phyloP scores from a whole-genome alignment of 306 rosid species.

The Ormosia emarginata region DNA sequence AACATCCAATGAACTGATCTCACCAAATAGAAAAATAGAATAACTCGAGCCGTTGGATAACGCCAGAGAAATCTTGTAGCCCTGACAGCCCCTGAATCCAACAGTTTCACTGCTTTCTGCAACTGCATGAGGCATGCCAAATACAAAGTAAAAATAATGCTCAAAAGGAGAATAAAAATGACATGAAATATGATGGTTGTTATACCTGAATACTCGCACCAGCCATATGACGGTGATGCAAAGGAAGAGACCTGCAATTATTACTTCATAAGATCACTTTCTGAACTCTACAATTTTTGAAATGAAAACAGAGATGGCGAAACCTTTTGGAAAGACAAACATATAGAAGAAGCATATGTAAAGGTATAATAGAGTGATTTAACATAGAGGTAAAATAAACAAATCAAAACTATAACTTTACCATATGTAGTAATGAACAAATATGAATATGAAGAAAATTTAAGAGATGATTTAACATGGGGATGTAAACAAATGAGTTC shows the following conservation, averaged over 20 bases:
- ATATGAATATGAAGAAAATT: constrained; percentile 15
- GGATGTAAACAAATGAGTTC: background rate
- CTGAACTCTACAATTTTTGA: background rate
- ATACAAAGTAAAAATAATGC: constrained; percentile 14
- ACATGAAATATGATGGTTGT: background rate
- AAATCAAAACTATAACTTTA: background rate
- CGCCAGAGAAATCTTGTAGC: constrained; percentile 99
- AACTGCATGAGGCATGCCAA: constrained; percentile 51
- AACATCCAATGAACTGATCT: constrained; percentile 15
- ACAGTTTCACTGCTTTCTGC: constrained; percentile 85
- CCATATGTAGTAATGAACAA: background rate
- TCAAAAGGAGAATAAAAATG: background rate
- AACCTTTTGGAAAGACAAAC: background rate
- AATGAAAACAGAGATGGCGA: background rate
- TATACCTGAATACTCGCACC: constrained; percentile 86
- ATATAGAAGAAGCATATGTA: background rate
- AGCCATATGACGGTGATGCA: constrained; percentile 88
- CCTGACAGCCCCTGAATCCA: constrained; percentile 94
- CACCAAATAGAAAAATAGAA: constrained; percentile 83
- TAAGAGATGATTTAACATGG: background rate
- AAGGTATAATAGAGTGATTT: background rate
- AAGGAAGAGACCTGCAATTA: constrained; percentile 76
- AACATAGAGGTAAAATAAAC: background rate
- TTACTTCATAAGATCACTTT: constrained; percentile 25
- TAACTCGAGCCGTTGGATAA: constrained; percentile 85